Base-by-base conservation (phyloP, 1,284 basidiomycete species). In the Malassezia cuniculi region DNA sequence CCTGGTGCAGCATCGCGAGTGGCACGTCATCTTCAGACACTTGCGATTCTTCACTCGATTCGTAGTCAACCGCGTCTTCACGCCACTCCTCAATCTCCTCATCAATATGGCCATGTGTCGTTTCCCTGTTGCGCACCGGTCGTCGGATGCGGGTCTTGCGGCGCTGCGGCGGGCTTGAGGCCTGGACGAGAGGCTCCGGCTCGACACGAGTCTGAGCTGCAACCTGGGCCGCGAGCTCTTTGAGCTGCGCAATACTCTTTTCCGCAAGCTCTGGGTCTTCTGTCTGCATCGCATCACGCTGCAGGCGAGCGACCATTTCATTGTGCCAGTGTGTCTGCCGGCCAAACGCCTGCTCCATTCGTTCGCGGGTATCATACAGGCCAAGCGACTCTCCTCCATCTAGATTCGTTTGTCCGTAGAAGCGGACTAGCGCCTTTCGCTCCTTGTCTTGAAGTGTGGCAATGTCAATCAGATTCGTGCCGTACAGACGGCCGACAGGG, bases 301-400 rank as follows among this genome's bases (percentile, higher is more conserved):
- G 36, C 16, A 36, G 25, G 1, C 29, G 38, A 5, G 20, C 15
- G 8, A 30, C 47, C 51, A 60, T 53, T 39, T 64, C 62, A n/a
- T 50, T 41, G 3, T 41, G 47, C 52, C 55, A 62, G 15, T 49
- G 20, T 5, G 45, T 31, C 29, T 58, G 54, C 0, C 44, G 34
- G 27, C 62, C 61, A 36, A 66, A 64, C 5, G 56, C 48, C 7
- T 57, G 55, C 30, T 51, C 46, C 62, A 66, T 66, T 9, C 62
- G 48, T 36, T 60, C 59, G 3, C 54, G 40, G 10, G 62, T 66
- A 37, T 64, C 62, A 21, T 66, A 21, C 30, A 37, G 22, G 31
- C 34, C 2, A 27, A 36, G 16, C 26, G 38, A n/a, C 46, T 47
- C 10, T 39, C 20, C 15, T 52, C 47, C 54, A 34, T 60, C 48